These are phyloP conservation scores for Benincasa hispida DNA, from an alignment of 306 rosid species.

Conservation along the genomic window DNA sequence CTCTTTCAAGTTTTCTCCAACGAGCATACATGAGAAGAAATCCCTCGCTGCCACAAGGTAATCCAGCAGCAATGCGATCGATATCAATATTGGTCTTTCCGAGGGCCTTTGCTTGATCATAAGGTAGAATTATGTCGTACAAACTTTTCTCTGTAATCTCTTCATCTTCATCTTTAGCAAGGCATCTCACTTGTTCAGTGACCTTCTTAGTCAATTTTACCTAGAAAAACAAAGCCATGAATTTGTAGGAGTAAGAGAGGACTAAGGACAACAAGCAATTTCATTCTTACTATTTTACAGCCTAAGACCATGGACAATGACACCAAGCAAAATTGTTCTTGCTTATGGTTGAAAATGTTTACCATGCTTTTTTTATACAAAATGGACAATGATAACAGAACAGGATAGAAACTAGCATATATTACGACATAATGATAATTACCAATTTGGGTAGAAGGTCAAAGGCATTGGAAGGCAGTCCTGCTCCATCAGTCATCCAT, in stretches of 20 bases:
- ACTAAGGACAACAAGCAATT: neutral
- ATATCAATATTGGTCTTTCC: conserved; percentile 90
- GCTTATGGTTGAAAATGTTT: neutral
- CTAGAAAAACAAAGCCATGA: conserved; percentile 24
- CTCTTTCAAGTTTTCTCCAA: conserved; percentile 95
- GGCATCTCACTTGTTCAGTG: conserved; percentile 85
- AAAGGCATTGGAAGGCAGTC: conserved; percentile 67
- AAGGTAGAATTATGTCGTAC: conserved; percentile 69
- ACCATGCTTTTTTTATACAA: neutral
- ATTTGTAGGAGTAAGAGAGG: neutral
- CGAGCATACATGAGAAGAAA: conserved; percentile 98
- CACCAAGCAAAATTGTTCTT: neutral
- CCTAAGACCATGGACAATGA: neutral
- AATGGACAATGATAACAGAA: neutral
- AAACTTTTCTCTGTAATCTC: conserved; percentile 51
- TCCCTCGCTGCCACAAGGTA: conserved; percentile 98
- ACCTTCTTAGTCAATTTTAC: conserved; percentile 83
- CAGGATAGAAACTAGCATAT: neutral
- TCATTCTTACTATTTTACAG: neutral
- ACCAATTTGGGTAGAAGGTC: conserved; percentile 81
- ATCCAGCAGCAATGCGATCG: conserved; percentile 95
- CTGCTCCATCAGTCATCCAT: conserved; percentile 87
- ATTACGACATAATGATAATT: conserved; percentile 16
- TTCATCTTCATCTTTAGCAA: conserved; percentile 75
- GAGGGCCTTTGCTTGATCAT: conserved; percentile 98